Evolutionary conservation across 2,329 filamentous ascomycete genomes (phyloP).

Genomic region (Hypoxylon sp.): DNA sequence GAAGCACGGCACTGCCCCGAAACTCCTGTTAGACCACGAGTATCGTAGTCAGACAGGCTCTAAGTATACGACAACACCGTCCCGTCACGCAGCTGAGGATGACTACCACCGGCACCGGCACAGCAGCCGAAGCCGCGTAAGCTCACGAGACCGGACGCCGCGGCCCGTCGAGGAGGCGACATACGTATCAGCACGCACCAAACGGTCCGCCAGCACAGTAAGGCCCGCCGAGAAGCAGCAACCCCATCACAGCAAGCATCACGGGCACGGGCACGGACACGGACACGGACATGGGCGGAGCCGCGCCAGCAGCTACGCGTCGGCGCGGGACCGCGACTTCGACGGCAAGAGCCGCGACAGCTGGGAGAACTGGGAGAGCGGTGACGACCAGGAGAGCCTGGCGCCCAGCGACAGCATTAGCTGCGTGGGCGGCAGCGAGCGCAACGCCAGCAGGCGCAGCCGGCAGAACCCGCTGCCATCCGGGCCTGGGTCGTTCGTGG

Average conservation of each 20-base stretch:
- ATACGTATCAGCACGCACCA: conserved; percentile 60
- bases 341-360: conserved; percentile 56
- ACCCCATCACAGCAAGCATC: no score
- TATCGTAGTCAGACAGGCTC: conserved; percentile 33
- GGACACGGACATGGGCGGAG: conserved; percentile 21
- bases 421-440: conserved; percentile 61
- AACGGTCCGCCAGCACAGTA: conserved; percentile 53
- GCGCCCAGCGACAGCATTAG: conserved; percentile 73
- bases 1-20: conserved; percentile 49
- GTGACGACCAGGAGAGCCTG: conserved; percentile 64
- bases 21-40: conserved; percentile 45
- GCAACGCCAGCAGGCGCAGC: conserved; percentile 43
- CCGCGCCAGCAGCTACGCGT: conserved; percentile 42
- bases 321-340: conserved; percentile 53
- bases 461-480: conserved; percentile 13
- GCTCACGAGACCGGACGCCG: conserved; percentile 36
- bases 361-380: conserved; percentile 44
- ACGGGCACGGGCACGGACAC: no score
- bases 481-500: conserved; percentile 26
- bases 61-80: conserved; percentile 22
- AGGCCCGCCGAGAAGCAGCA: conserved; percentile 48
- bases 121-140: conserved; percentile 43
- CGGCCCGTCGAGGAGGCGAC: conserved; percentile 55
- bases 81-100: conserved; percentile 22
- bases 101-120: conserved; percentile 24